Evolutionary conservation across 768 basidiomycete genomes (phyloP), one percentile per base, ranked within the genome.

Genomic region (Trametes sanguinea): DNA sequence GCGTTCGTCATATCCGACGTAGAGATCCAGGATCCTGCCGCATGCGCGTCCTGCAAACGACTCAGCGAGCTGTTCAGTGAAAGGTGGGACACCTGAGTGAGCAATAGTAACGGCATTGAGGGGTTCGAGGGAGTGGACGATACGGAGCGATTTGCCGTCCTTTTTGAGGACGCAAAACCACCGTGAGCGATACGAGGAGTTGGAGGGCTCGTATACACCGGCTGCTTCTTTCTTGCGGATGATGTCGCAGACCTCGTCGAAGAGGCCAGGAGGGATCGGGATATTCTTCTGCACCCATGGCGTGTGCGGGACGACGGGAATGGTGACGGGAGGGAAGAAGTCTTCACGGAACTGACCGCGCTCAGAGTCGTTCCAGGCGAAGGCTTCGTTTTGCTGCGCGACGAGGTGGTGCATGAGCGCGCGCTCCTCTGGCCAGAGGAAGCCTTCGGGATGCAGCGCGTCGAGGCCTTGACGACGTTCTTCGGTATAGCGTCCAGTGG

Each of bases 311-410:
- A 75, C 73, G 5, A 74, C 75, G 0, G 76, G 77, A 6, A 78
- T 76, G 40, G 72, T 71, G 29, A 67, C 55, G 0, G 64, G 53
- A 61, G 22, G 22, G 1, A 22, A 22, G 22, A 22, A 22, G 22
- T 22, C 22, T 22, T 22, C 22, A 1, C 22, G 32, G 54, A 80
- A 78, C 0, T 47, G 44, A 0, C 81, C 78, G 10, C 71, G 68
- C 52, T 82, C 76, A 0, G 43, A 7, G 8, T 80, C 75, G 2
- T 73, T 60, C 78, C 76, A 83, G 0, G 80, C 77, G 37, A 83
- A 76, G 0, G 61, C 76, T 0, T 35, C 13, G 46, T 61, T 57
- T 11, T 61, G 64, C 30, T 47, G 46, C 39, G 45, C 27, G 43
- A 81, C 66, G 2, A 78, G 50, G n/a, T 77, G 67, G 33, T 77